phyloP scores from a whole-genome alignment of 2,329 filamentous ascomycete genomes.

The Scolecobasidium constrictum region DNA sequence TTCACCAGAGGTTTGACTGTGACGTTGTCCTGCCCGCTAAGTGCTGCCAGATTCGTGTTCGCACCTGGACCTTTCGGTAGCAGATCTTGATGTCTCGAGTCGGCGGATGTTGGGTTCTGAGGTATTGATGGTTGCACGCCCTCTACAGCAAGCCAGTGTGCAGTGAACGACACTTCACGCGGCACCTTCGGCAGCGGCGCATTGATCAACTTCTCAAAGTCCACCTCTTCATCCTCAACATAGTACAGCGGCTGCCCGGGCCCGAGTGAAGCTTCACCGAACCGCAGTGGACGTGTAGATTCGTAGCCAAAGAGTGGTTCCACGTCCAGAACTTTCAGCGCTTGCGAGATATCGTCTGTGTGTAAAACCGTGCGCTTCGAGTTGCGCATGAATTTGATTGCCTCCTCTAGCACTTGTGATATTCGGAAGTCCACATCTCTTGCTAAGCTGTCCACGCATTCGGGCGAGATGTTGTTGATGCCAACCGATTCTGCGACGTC shows the following conservation, averaged over 20 bases:
- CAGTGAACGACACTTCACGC: slow-evolving; percentile 88
- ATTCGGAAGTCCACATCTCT: slow-evolving; percentile 95
- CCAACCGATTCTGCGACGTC: slow-evolving; percentile 96
- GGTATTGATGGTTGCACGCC: slow-evolving; percentile 94
- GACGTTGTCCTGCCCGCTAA: slow-evolving; percentile 73
- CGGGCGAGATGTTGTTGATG: slow-evolving; percentile 68
- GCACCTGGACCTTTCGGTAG: slow-evolving; percentile 82
- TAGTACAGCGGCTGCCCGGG: slow-evolving; percentile 94
- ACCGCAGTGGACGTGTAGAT: slow-evolving; percentile 75
- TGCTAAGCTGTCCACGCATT: slow-evolving; percentile 75
- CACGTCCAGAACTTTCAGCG: slow-evolving; percentile 75
- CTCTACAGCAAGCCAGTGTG: slow-evolving; percentile 95
- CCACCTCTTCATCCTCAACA: slow-evolving; percentile 95
- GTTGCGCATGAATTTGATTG: slow-evolving; percentile 92
- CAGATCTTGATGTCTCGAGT: slow-evolving; percentile 74
- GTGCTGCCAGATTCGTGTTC: slow-evolving; percentile 72
- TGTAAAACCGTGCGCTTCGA: slow-evolving; percentile 75
- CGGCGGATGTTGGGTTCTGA: slow-evolving; percentile 83
- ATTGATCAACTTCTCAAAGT: slow-evolving; percentile 98
- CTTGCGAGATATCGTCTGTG: slow-evolving; percentile 81
- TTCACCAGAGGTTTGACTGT: slow-evolving; percentile 85
- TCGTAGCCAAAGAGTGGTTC: slow-evolving; percentile 97
- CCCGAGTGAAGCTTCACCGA: slow-evolving; percentile 86
- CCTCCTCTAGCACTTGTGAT: slow-evolving; percentile 85
- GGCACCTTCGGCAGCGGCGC: slow-evolving; percentile 90